Evolutionary conservation across 2,329 filamentous ascomycete genomes (phyloP).

Genomic region (Colletotrichum limetticola): DNA sequence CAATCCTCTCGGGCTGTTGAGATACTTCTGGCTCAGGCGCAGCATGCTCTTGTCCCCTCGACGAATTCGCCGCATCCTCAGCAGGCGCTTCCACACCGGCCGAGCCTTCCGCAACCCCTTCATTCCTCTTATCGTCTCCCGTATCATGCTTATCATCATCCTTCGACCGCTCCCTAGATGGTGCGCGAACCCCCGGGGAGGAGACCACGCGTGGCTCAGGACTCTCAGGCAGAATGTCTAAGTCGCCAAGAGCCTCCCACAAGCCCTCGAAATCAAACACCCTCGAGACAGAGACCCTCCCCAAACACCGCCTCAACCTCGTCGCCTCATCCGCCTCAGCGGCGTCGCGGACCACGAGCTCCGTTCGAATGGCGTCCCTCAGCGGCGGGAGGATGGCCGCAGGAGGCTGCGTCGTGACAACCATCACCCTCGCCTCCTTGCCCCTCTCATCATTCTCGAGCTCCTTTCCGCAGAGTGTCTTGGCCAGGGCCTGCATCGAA

Average conservation of each 20-base stretch:
- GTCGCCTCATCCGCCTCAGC: constrained; percentile 32
- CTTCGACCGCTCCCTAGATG: not conserved
- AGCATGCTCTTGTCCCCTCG: not conserved
- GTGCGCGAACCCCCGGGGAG: not conserved
- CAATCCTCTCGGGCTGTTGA: not conserved
- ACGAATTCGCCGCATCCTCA: not conserved
- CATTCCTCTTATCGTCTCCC: not conserved
- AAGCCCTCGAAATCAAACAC: constrained; percentile 70
- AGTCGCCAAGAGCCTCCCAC: constrained; percentile 65
- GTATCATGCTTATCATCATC: not conserved
- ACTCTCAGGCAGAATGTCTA: constrained; percentile 44
- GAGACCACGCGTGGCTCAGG: not conserved
- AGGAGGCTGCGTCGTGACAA: constrained; percentile 61
- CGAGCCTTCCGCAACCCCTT: not conserved
- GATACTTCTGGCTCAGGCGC: not conserved
- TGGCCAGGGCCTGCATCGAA: constrained; percentile 60
- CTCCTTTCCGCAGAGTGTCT: constrained; percentile 46
- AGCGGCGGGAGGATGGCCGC: constrained; percentile 53
- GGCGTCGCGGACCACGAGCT: constrained; percentile 41
- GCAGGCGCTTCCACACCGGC: not conserved
- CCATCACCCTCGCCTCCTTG: constrained; percentile 45
- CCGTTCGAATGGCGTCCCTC: constrained; percentile 51
- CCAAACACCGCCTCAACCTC: constrained; percentile 52
- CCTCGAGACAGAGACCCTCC: constrained; percentile 63
- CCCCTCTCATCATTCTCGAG: not conserved